Evolutionary conservation across 805 yeast genomes (phyloP), one percentile per base, ranked within the genome.

Genomic region (Pichia insulana): DNA sequence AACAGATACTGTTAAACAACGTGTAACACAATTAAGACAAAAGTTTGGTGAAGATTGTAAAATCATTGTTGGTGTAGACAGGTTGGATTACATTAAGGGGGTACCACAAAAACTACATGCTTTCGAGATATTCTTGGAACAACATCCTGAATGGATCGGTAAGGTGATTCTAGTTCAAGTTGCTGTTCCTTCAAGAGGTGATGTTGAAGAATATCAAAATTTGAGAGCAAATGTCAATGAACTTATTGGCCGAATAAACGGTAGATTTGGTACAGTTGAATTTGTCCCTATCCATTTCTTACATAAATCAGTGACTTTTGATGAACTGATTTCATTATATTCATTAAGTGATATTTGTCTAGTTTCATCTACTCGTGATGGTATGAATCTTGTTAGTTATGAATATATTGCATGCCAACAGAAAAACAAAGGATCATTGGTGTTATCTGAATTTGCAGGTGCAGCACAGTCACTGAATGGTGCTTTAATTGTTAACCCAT

Each of bases 381-480:
- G 99, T 54, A 92, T 92, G 99, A 92, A 92, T 60, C 73, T 92
- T 56, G 98, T 94, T 35, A 78, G 90, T 41, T 94, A 87, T 61
- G 99, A 92, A 65, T 92, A 92, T 63, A 87, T 92, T 54, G 97
- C 97, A 1, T 90, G 97, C 58, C 98, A 92, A 64, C 51, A 59
- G 40, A 80, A 80, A 37, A 78, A 78, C 47, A 80, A 87, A 49
- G 99, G 99, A 8, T 78, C 88, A 3, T 70, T 92, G 52, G 84
- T 92, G 38, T 62, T 92, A 48, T 82, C 95, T 34, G 99, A 92
- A 65, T 92, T 92, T 65, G 92, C 98, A 0, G 99, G 99, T 38
- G 98, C 98, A n/a, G 97, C 98, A 1, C 99, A 92, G 65, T 83
- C 95, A 1, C 69, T 92, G 49, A 90, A 92, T 57, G 99, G 99